Evolutionary conservation across 768 basidiomycete species (phyloP), one percentile per base, ranked within the genome.

Genomic region (Suillus occidentalis): DNA sequence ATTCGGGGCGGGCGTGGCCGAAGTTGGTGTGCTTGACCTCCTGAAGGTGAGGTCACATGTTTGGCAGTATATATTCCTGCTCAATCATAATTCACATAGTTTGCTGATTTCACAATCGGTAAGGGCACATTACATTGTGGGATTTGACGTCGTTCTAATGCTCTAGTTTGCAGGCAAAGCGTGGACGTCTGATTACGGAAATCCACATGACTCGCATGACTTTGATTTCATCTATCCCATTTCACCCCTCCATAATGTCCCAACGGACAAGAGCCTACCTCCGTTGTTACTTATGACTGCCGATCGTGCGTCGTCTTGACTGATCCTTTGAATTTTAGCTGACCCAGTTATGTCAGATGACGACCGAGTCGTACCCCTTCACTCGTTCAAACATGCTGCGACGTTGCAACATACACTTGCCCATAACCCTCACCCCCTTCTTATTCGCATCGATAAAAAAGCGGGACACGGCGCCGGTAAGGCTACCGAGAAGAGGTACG

Each of bases 201-300:
- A 90, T 71, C 89, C 92, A 3, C 86, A 90, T 69, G 81, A 88
- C 64, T 82, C 92, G 4, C 79, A 87, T 14, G 91, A 92, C 68
- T 95, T 95, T 70, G 93, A 95, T 78, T 94, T 91, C 78, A 91
- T 94, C 68, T 82, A 86, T 72, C 89, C 87, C 2, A 84, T 91
- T 65, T 94, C 92, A 12, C 92, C 93, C 0, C 70, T 95, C 36
- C 92, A 95, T 74, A 94, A 90, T 68, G 81, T 94, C n/a, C 83
- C 88, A 49, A 79, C 78, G 55, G 78, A 84, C 69, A 86, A 81
- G 73, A 75, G 80, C 6, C 78, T 91, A 52, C 93, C 93, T 1
- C 86, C 93, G 0, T 80, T 82, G n/a, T 72, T 94, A 64, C 80
- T 95, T n/a, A 77, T 90, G 72, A 92, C 91, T n/a, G 91, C 89